Base-by-base conservation (phyloP, 1,284 basidiomycete genomes). In the Apiotrichum domesticum region DNA sequence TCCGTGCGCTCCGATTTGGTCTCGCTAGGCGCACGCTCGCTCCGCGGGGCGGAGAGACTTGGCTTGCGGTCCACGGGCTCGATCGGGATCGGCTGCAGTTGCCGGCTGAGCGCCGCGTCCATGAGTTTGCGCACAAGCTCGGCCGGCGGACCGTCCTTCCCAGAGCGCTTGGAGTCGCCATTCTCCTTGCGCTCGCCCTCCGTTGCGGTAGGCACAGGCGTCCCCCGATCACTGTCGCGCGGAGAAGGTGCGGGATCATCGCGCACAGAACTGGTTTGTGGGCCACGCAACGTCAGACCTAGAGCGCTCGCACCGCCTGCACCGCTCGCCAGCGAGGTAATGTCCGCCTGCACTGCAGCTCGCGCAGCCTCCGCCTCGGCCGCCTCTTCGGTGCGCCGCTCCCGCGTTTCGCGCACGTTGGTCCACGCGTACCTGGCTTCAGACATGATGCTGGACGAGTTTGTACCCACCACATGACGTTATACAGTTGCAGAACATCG, bases 401-500 rank as follows among this genome's bases (percentile, higher is more conserved):
- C 49, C 8, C 68, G 64, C 6, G 65, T 71, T 50, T 70, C 69
- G 13, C 66, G 66, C 15, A 63, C 64, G 35, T 68, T 69, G 11
- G 66, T 58, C 73, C 73, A 75, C 13, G 73, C 69, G 58, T 66
- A 74, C 72, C 72, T 73, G 52, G 5, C 6, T 52, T 57, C 51
- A 53, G 59, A 21, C 10, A 32, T 8, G 32, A 29, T 33, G 33
- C 33, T 9, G 35, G 5, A 29, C 10, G 21, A 21, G 35, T 21
- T 4, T 29, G 32, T n/a, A 65, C 87, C 70, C 86, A 93, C 90
- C 91, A 95, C 84, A 95, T 87, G 82, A 92, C 92, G 56, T 86
- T 88, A 66, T 87, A 82, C 64, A 97, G 80, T 77, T 95, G 91
- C 63, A 97, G 79, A 3, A 95, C 88, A 69, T 97, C 93, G 70